Base-by-base conservation (phyloP, 73 alveolate genomes). In the Tetrahymena borealis region DNA sequence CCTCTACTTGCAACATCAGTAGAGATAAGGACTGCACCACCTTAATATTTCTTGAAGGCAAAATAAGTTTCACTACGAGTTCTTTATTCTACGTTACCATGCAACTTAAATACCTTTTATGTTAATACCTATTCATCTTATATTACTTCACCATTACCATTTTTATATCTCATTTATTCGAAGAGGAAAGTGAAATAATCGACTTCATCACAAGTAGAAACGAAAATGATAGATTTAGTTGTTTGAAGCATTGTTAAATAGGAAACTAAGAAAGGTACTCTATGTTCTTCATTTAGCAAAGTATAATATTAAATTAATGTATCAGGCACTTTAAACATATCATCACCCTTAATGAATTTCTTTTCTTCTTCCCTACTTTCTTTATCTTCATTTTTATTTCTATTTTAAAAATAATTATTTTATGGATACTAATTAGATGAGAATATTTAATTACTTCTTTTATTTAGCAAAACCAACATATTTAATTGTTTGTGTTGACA, bases 1-100 rank as follows among this genome's bases (percentile, higher is more conserved):
- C 99, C 99, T 92, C 99, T 95, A 16, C 99, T 94, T 0, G 99
- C 99, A 1, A 98, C 99, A 94, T 98, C 99, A 0, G 99, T 98
- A 39, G 98, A 96, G 20, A 98, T 97, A 90, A 98, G 94, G 31
- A 98, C 92, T 28, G 98, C 98, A 4, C 97, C 92, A 18, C 94
- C 97, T 77, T 95, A 97, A 78, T 92, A 77, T 91, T 91, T 92
- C 92, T 98, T 98, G 92, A 96, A 98, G 79, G 95, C 97, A 40
- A 93, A 92, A 94, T 94, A 98, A 40, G 97, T 95, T 78, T 95
- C 96, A 91, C 97, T 96, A 91, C 99, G 95, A 92, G 97, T 97
- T 91, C 96, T 96, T 90, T 98, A 99, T 78, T 97, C 98, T 98
- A 98, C 97, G 90, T 98, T 97, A 7, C 99, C 99, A 92, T 98